A percentile compares a stretch with the other conserved stretches of the same genome.
Evolutionary conservation across 306 rosid genomes (phyloP).

Genomic region (Coriaria nepalensis): DNA sequence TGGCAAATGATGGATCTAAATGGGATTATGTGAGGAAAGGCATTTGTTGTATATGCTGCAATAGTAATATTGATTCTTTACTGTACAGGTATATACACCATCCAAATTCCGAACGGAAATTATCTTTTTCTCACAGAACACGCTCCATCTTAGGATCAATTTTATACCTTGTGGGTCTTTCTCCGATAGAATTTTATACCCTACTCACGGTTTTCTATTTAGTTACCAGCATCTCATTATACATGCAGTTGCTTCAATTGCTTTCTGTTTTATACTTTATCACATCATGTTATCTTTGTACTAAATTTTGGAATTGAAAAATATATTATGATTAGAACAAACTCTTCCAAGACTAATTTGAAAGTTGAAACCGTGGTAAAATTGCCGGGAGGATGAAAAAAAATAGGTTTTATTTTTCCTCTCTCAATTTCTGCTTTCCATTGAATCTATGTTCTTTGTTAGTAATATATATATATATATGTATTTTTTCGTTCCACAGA

Average conservation of each 20-base stretch:
- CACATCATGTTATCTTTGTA: no score
- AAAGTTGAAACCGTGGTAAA: no score
- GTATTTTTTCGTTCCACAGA: conserved; percentile 25
- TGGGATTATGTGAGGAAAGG: conserved; percentile 96
- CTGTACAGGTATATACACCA: conserved; percentile 58
- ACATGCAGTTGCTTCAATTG: background rate
- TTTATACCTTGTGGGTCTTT: background rate
- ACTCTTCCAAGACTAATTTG: no score
- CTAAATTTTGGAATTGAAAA: no score
- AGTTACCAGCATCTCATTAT: no score
- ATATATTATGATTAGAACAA: no score
- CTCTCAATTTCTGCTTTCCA: background rate
- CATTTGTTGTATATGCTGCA: conserved; percentile 70
- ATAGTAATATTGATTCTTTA: conserved; percentile 68
- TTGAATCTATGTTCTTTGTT: no score
- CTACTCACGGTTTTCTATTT: no score
- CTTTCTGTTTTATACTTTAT: background rate
- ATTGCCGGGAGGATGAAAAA: no score
- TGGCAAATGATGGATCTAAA: conserved; percentile 42
- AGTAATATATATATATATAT: no score
- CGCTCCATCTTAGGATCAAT: background rate
- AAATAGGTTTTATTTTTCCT: background rate
- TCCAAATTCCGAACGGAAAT: background rate
- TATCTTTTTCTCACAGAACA: background rate
- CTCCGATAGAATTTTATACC: background rate